Evolutionary conservation across 2,329 filamentous ascomycete species (phyloP).

Genomic region (Pseudocercospora cruenta): DNA sequence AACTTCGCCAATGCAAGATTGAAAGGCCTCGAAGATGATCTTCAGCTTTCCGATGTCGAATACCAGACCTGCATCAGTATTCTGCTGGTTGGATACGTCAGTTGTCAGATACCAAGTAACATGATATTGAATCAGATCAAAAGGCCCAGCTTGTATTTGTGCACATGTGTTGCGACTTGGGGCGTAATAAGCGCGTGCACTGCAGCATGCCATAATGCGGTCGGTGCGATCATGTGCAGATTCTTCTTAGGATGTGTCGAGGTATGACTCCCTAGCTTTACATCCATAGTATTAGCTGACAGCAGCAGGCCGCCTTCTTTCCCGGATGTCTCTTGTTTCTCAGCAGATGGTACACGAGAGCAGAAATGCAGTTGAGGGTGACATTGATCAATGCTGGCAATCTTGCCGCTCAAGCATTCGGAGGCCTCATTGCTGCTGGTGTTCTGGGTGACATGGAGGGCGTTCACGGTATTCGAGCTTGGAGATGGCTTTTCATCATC

Average conservation of each 20-base stretch:
- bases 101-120: slow-evolving; percentile 49
- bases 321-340: slow-evolving; percentile 40
- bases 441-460: slow-evolving; percentile 41
- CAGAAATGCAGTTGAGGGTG: slow-evolving; percentile 45
- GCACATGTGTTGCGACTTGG: slow-evolving; percentile 44
- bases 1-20: slow-evolving; percentile 23
- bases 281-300: not conserved
- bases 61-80: slow-evolving; percentile 19
- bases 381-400: slow-evolving; percentile 46
- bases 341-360: slow-evolving; percentile 42
- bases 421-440: slow-evolving; percentile 43
- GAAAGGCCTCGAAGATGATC: slow-evolving; percentile 18
- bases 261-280: not conserved
- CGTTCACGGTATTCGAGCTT: slow-evolving; percentile 42
- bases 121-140: slow-evolving; percentile 48
- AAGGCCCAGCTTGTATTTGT: slow-evolving; percentile 45
- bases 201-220: slow-evolving; percentile 36
- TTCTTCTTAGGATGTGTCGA: slow-evolving; percentile 29
- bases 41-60: slow-evolving; percentile 17
- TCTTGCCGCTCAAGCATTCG: slow-evolving; percentile 45
- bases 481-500: slow-evolving; percentile 47
- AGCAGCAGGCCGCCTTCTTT: slow-evolving; percentile 39
- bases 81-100: slow-evolving; percentile 25
- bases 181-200: slow-evolving; percentile 44
- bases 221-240: slow-evolving; percentile 12